phyloP scores from a whole-genome alignment of 2,329 filamentous ascomycete genomes.

The Chrysoporthe austroafricana region DNA sequence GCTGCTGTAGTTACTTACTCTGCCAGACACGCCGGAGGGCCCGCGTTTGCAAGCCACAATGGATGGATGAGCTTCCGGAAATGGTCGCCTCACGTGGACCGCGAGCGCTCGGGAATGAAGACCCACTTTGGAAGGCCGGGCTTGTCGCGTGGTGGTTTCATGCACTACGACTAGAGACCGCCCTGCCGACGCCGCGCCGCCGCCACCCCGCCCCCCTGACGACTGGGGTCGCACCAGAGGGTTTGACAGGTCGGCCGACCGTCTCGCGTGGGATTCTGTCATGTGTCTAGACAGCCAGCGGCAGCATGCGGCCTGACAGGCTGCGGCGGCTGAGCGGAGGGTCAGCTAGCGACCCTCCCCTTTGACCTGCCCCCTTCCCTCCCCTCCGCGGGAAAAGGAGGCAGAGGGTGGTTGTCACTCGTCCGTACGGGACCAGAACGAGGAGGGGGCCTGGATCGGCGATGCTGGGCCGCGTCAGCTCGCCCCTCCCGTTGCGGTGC shows the following conservation, averaged over 20 bases:
- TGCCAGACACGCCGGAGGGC: background rate
- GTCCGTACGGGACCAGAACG: background rate
- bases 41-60: background rate
- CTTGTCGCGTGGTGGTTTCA: background rate
- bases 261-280: too few relatives aligned
- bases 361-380: background rate
- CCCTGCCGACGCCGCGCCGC: background rate
- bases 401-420: too few relatives aligned
- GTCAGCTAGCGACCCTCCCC: too few relatives aligned
- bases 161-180: background rate
- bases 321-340: too few relatives aligned
- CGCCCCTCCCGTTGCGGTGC: background rate
- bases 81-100: background rate
- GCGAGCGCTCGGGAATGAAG: background rate
- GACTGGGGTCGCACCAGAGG: background rate
- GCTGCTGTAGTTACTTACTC: background rate
- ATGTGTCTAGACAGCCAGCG: too few relatives aligned
- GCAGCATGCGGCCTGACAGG: too few relatives aligned
- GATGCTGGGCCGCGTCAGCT: slow-evolving; percentile 6
- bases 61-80: background rate
- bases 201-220: background rate
- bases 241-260: background rate
- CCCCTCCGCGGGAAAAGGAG: background rate
- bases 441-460: background rate
- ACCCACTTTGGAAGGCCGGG: background rate